A percentile compares a stretch with the other conserved stretches of the same genome.
Conservation (phyloP, 176 grass and related monocot species). For the Coix lacrymajobi region DNA sequence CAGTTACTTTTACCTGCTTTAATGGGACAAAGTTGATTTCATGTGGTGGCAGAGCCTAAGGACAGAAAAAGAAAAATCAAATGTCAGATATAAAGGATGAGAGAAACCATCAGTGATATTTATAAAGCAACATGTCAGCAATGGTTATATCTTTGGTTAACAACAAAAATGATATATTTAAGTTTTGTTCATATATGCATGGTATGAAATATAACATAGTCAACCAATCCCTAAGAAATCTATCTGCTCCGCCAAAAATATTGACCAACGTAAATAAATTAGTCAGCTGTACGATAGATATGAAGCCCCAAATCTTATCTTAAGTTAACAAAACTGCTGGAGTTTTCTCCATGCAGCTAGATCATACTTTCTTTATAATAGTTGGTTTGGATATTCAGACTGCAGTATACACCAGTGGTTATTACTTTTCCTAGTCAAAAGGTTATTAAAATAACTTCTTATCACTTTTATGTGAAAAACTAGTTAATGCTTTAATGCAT, state of each 20-base stretch:
- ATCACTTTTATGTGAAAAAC: background rate
- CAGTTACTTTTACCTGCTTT: conserved; percentile 60
- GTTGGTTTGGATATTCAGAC: background rate
- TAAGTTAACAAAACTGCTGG: background rate
- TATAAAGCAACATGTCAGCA: background rate
- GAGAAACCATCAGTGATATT: conserved; percentile 8
- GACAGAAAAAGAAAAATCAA: conserved; percentile 20
- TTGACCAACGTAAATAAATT: background rate
- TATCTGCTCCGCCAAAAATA: background rate
- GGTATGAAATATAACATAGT: background rate
- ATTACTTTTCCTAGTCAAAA: background rate
- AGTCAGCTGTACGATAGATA: conserved; percentile 1
- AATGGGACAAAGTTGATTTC: conserved; percentile 88
- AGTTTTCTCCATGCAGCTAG: background rate
- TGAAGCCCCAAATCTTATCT: background rate
- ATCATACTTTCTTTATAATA: background rate
- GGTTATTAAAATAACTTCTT: background rate
- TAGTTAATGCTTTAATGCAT: background rate
- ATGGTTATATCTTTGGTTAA: background rate
- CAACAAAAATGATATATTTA: background rate
- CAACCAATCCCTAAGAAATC: background rate
- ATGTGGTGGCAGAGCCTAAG: conserved; percentile 61
- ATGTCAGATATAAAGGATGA: conserved; percentile 33
- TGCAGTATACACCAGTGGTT: background rate
- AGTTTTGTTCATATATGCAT: background rate